Evolutionary conservation across 345 rosid genomes (phyloP), one percentile per base, ranked within the genome.

Genomic region (Hibiscus tridactylites): DNA sequence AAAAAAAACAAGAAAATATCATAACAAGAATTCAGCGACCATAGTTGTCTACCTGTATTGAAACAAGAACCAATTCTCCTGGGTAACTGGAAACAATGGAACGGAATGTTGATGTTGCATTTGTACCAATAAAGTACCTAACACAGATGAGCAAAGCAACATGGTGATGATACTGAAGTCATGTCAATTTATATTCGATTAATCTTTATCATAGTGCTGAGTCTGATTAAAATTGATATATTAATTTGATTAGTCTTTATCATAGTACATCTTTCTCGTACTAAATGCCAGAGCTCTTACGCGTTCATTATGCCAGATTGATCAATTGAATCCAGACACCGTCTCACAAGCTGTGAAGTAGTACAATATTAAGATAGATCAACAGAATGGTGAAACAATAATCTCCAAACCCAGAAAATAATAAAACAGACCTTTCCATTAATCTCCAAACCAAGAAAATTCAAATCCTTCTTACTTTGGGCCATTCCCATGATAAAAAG

Each of bases 381-480:
- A 44, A 17, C 53, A 35, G 28, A 60, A 28, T 59, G 17, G 65
- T 65, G 74, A 69, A 52, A 46, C 78, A 70, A 84, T 87, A n/a
- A 79, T 83, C 81, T 85, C 90, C 16, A 85, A 44, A 69, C 90
- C 91, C 61, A 87, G 90, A 81, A 39, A 85, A 77, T 84, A 65
- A 65, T 21, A 44, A 46, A 62, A 5, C 57, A 66, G 33, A 87
- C 94, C 91, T 85, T 89, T 73, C 74, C 81, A 67, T 89, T 87
- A 11, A 81, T 83, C 84, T 89, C 91, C 33, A 87, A 44, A 71
- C 91, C 94, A 61, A 89, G 94, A 82, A 85, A 87, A 77, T 89
- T 89, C 21, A 84, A 74, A 78, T 82, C 86, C 60, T 74, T 78
- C 73, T 84, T 78, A 60, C 73, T 84, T 68, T 75, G 70, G 79